Percentiles rank a stretch among this genome's conserved stretches.
These are phyloP conservation scores for Eucalyptus sp. DNA, from an alignment of 345 rosid genomes.

Conservation along the genomic window DNA sequence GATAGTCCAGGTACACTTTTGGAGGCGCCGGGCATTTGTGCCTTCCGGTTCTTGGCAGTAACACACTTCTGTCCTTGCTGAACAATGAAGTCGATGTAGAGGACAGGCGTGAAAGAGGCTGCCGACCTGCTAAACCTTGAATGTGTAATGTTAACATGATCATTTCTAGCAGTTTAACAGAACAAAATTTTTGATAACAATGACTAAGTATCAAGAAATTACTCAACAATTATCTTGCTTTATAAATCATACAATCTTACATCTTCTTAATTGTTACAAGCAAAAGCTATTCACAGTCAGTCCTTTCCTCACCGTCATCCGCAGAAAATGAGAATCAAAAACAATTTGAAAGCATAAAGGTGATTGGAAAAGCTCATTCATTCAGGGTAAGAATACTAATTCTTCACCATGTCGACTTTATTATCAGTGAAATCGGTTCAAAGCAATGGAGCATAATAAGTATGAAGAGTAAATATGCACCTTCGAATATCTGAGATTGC, in stretches of 20 bases:
- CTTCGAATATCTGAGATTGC: background rate
- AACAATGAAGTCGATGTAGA: background rate
- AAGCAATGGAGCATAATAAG: background rate
- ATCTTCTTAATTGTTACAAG: background rate
- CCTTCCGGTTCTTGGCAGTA: background rate
- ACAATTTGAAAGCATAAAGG: background rate
- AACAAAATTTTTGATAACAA: background rate
- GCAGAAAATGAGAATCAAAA: background rate
- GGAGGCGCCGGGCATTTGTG: background rate
- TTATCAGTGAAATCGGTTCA: background rate
- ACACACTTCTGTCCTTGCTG: background rate
- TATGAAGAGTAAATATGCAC: background rate
- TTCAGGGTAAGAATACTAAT: background rate
- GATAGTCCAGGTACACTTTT: conserved; percentile 24
- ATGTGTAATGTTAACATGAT: background rate
- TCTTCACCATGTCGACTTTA: background rate
- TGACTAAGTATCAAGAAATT: background rate
- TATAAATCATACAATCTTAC: background rate
- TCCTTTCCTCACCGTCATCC: background rate
- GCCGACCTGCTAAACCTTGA: background rate
- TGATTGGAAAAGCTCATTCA: background rate
- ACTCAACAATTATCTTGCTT: background rate
- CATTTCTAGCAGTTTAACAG: background rate
- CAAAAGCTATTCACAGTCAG: background rate
- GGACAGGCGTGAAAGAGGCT: background rate